Base-by-base conservation (phyloP, 805 yeast species). In the Teunomyces pallodes region DNA sequence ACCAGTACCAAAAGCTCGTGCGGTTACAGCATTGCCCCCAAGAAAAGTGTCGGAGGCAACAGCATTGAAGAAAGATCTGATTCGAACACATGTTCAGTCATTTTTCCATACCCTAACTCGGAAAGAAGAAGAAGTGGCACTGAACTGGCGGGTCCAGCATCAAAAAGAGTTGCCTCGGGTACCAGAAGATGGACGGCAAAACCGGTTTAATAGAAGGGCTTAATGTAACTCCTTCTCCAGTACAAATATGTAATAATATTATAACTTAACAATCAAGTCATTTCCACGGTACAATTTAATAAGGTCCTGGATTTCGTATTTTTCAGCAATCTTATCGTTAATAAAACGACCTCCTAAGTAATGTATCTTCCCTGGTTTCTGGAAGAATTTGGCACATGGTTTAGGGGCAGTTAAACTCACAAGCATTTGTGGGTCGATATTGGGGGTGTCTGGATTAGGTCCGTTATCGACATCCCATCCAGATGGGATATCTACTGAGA, bases 381-480 rank as follows among this genome's bases (percentile, higher is more conserved):
- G 43, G 12, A 44, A 39, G 52, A 87, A 77, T 49, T 66, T 70
- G 1, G 95, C 82, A 46, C 96, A 91, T 0, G 95, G 94, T 61
- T 94, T 94, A 7, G 99, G 99, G 0, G 96, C 97, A 0, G 98
- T 91, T 43, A 94, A 70, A 44, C 96, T 86, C 8, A 94, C 83
- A 42, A 94, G 72, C 54, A 83, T 81, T 5, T 76, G 65, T 0
- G 97, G 96, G 24, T 72, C 72, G 47, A 87, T 77, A 24, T 62
- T 64, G 14, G 66, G 65, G 1, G 64, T 67, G 1, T 51, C 58
- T 0, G 71, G 66, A 38, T 13, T 26, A 0, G 94, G 96, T 0
- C 99, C 99, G 6, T 76, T 60, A 59, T 94, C 96, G 9, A 94
- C 98, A 60, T 91, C 92, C 99, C 99, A 94, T 0, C 97, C 96